phyloP scores from a whole-genome alignment of 108 stramenopile genomes.

The Nannochloropsis granulata region DNA sequence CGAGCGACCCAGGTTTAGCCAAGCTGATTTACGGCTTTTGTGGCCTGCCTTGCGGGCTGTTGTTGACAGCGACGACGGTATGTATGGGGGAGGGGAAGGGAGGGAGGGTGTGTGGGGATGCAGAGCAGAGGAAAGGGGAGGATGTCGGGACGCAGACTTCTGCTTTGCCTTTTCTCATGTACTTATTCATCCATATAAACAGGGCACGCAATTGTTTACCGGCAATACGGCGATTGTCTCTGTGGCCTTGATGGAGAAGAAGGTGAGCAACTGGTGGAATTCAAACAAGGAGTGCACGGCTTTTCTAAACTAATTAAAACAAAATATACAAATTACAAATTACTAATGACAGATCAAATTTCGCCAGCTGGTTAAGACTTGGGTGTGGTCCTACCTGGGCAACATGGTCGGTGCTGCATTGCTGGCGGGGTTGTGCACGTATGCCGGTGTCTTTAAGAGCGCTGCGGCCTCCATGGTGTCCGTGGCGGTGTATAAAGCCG shows the following conservation, averaged over 20 bases:
- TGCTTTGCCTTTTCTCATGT: no score
- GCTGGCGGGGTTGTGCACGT: not conserved
- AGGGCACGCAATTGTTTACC: constrained; percentile 12
- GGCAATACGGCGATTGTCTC: constrained; percentile 30
- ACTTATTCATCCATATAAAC: not conserved
- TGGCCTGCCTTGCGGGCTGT: not conserved
- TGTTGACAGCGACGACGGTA: not conserved
- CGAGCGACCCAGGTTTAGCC: not conserved
- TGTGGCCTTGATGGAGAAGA: constrained; percentile 10
- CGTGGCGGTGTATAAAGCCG: not conserved
- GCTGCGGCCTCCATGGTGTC: not conserved
- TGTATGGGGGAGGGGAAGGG: not conserved
- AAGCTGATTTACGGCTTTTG: not conserved
- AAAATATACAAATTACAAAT: no score
- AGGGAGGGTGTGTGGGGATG: no score
- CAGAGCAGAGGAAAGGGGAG: no score
- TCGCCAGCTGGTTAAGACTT: constrained; percentile 15
- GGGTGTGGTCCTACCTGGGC: constrained; percentile 23
- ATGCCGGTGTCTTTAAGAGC: not conserved
- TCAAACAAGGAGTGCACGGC: not conserved
- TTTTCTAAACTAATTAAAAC: no score
- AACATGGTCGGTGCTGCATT: constrained; percentile 21
- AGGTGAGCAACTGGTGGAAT: not conserved
- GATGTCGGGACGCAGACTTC: no score
- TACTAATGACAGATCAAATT: not conserved